Evolutionary conservation across 345 rosid genomes (phyloP).

Genomic region (Bretschneidera sinensis): DNA sequence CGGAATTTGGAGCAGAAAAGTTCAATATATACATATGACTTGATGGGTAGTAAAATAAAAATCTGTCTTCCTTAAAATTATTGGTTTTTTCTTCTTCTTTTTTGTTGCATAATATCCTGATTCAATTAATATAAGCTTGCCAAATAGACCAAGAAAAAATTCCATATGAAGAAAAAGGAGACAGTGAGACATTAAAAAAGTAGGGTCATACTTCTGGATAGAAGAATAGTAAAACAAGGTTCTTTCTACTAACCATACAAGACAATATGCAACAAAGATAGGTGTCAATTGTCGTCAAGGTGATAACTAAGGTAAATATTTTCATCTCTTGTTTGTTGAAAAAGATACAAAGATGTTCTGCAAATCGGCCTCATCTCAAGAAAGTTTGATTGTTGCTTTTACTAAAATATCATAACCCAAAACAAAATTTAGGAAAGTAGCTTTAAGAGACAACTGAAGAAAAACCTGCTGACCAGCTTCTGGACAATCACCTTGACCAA

Average conservation of each 20-base stretch:
- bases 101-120: neutral
- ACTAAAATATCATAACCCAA: neutral
- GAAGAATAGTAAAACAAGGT: too few relatives aligned
- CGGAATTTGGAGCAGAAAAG: neutral
- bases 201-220: too few relatives aligned
- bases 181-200: too few relatives aligned
- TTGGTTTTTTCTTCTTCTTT: neutral
- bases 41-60: too few relatives aligned
- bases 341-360: neutral
- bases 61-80: neutral
- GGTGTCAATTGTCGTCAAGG: neutral
- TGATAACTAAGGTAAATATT: too few relatives aligned
- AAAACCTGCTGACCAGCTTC: constrained; percentile 94
- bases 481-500: constrained; percentile 92
- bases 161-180: too few relatives aligned
- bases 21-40: neutral
- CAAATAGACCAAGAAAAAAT: too few relatives aligned
- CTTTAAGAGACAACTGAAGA: too few relatives aligned
- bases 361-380: neutral
- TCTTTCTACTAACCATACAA: constrained; percentile 4
- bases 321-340: neutral
- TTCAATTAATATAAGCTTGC: too few relatives aligned
- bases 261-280: too few relatives aligned
- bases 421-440: constrained; percentile 2
- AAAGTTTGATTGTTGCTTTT: neutral